phyloP scores from a whole-genome alignment of 345 rosid species.

The Cardamine occulta region DNA sequence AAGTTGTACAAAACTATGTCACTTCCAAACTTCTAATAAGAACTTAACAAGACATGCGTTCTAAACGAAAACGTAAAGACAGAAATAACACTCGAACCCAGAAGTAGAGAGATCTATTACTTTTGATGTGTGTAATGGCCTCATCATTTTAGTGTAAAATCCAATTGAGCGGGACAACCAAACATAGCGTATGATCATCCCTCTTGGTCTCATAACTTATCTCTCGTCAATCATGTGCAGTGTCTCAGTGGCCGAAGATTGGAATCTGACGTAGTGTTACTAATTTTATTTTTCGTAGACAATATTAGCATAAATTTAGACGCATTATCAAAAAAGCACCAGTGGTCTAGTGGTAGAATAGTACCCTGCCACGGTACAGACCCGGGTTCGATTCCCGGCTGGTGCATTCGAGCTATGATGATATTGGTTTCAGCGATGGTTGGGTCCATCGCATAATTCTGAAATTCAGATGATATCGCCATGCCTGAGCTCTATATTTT shows the following conservation, averaged over 20 bases:
- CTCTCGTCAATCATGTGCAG: no score
- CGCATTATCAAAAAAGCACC: neutral
- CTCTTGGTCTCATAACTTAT: no score
- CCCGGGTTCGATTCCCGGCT: conserved; percentile 82
- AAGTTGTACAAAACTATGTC: conserved; percentile 30
- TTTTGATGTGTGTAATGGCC: neutral
- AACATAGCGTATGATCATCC: no score
- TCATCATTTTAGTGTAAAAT: neutral
- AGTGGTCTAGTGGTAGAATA: conserved; percentile 54
- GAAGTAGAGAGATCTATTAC: no score
- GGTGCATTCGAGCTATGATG: conserved; percentile 48
- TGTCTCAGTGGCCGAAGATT: no score
- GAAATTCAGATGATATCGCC: neutral
- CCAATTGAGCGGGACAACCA: neutral
- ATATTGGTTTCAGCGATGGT: neutral
- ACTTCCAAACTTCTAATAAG: neutral
- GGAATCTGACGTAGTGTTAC: no score
- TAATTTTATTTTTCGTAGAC: neutral
- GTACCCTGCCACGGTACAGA: conserved; percentile 72
- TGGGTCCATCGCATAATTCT: conserved; percentile 13
- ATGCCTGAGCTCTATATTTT: conserved; percentile 23
- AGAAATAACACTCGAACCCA: no score
- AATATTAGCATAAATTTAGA: neutral
- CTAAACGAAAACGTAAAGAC: no score
- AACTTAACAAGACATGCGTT: neutral